Evolutionary conservation across 208 protist genomes (phyloP).

Genomic region (Angomonas desouzai): DNA sequence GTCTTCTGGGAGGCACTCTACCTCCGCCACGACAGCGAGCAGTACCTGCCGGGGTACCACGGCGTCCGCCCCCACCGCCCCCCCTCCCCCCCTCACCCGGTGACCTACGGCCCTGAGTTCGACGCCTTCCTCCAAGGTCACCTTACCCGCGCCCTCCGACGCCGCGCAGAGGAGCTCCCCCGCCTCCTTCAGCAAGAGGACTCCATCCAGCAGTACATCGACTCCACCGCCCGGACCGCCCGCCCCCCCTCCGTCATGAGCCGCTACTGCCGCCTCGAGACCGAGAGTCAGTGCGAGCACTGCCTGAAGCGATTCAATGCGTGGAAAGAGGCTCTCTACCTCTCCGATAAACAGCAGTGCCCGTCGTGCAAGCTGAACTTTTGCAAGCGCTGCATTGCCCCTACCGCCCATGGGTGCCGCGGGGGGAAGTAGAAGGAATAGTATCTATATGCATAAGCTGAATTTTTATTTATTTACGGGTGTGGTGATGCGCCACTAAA

Average conservation of each 20-base stretch:
- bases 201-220: slow-evolving; percentile 12
- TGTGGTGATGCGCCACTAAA: too few species aligned
- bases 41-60: background rate
- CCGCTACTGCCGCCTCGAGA: slow-evolving; percentile 35
- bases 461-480: too few species aligned
- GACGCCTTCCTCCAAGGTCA: slow-evolving; percentile 45
- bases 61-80: background rate
- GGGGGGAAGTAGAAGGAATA: too few species aligned
- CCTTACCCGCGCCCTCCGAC: slow-evolving; percentile 36
- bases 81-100: background rate
- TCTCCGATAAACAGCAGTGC: background rate
- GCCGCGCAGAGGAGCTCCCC: slow-evolving; percentile 17
- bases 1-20: slow-evolving; percentile 75
- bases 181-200: slow-evolving; percentile 19
- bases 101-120: slow-evolving; percentile 46
- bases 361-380: background rate
- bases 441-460: too few species aligned
- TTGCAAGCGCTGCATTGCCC: slow-evolving; percentile 6
- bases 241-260: slow-evolving; percentile 16
- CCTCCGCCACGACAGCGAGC: slow-evolving; percentile 27
- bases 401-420: slow-evolving; percentile 12
- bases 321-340: slow-evolving; percentile 7
- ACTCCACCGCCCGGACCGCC: background rate
- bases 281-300: slow-evolving; percentile 30
- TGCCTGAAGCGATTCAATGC: slow-evolving; percentile 32